Conservation (phyloP, 768 basidiomycete species). For the Chalciporus piperatus region DNA sequence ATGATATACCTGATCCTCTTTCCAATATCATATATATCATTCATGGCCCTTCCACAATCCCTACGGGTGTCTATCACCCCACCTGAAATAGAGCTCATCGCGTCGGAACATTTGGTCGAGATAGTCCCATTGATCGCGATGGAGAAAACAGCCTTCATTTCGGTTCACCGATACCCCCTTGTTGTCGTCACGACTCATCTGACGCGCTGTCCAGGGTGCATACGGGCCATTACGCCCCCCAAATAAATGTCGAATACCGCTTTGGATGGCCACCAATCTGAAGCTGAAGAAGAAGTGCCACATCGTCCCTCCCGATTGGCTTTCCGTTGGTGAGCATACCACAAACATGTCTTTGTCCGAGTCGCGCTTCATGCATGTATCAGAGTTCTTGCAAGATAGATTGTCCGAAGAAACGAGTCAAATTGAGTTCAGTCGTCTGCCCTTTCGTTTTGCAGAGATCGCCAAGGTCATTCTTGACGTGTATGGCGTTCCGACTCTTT, state of each 20-base stretch:
- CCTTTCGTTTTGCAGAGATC: slow-evolving; percentile 87
- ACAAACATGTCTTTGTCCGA: not conserved
- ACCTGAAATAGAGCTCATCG: slow-evolving; percentile 84
- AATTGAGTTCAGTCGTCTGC: slow-evolving; percentile 73
- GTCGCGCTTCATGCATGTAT: not conserved
- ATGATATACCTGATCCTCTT: no score
- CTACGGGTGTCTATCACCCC: slow-evolving; percentile 75
- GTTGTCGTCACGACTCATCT: slow-evolving; percentile 5
- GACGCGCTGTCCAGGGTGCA: slow-evolving; percentile 57
- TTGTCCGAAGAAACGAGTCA: slow-evolving; percentile 72
- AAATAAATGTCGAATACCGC: slow-evolving; percentile 76
- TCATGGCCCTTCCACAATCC: slow-evolving; percentile 80
- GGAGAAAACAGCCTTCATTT: slow-evolving; percentile 90
- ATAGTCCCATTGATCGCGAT: slow-evolving; percentile 87
- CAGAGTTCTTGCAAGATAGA: slow-evolving; percentile 80
- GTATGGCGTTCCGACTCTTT: slow-evolving; percentile 44
- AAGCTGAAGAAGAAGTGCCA: slow-evolving; percentile 95
- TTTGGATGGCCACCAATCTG: slow-evolving; percentile 94
- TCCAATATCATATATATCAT: no score
- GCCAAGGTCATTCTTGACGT: slow-evolving; percentile 91
- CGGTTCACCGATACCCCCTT: slow-evolving; percentile 47
- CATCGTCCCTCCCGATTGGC: slow-evolving; percentile 88
- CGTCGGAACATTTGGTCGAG: slow-evolving; percentile 79
- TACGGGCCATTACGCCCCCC: slow-evolving; percentile 94
- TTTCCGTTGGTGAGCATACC: slow-evolving; percentile 65